A percentile compares a stretch with the other conserved stretches of the same genome.
Conservation (phyloP, 2,329 filamentous ascomycete genomes). For the Akanthomyces lecanii region DNA sequence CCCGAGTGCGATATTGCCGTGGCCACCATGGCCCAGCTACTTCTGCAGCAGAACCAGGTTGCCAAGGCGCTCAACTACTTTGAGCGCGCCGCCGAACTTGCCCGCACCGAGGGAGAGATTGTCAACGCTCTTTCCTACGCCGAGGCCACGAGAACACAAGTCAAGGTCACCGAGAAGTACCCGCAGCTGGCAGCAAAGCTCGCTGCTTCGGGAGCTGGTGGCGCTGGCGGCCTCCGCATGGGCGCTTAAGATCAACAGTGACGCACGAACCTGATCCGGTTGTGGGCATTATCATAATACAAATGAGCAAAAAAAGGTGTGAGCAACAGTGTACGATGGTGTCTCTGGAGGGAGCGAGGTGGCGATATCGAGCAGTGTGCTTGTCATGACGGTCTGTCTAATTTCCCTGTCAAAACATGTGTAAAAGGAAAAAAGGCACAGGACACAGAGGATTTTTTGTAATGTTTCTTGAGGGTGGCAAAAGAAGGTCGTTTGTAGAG, state of each 20-base stretch:
- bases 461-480: constrained; percentile 8
- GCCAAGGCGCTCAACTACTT: constrained; percentile 94
- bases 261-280: not conserved
- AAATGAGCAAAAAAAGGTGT: not conserved
- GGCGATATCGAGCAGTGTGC: not conserved
- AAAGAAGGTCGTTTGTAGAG: constrained; percentile 9
- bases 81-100: constrained; percentile 90
- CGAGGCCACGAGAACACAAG: constrained; percentile 91
- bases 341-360: not conserved
- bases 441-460: constrained; percentile 5
- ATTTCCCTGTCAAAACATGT: not conserved
- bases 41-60: constrained; percentile 96
- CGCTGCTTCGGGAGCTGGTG: constrained; percentile 29
- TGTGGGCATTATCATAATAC: not conserved
- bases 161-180: constrained; percentile 86
- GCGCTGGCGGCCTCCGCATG: constrained; percentile 35
- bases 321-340: constrained; percentile 4
- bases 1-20: constrained; percentile 98
- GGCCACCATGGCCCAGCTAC: constrained; percentile 95
- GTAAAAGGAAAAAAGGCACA: not conserved
- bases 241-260: constrained; percentile 18
- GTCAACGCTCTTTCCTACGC: constrained; percentile 95
- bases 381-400: not conserved
- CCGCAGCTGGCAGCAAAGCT: constrained; percentile 73
- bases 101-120: constrained; percentile 90